Evolutionary conservation across 2,329 filamentous ascomycete genomes (phyloP), one percentile per base, ranked within the genome.

Genomic region (Aspergillus eucalypticola): DNA sequence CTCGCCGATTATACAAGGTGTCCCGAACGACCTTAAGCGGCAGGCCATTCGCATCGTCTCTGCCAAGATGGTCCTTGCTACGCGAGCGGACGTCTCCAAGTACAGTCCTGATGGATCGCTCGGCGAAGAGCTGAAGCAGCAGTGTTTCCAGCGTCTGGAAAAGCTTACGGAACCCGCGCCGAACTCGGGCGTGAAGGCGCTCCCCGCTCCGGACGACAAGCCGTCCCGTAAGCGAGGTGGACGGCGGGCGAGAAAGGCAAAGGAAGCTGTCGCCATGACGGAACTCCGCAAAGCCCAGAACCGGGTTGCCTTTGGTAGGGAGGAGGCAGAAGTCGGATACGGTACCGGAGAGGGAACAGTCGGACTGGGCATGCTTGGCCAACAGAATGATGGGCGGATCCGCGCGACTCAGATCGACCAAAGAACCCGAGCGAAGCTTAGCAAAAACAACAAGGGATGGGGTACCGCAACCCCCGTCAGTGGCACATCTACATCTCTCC

Each of bases 251-350:
- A 84, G 95, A 59, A 96, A 96, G 76, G 94, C 94, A 61, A 99
- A 99, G 83, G 95, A 96, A 76, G 93, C 94, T 3, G 91, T 91
- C 6, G 94, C 95, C 61, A 96, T 97, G 92, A 99, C 95, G 0
- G 95, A 99, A 58, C 82, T 99, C 29, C 88, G 93, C 66, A 97
- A 98, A 76, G 92, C 92, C 4, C 95, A 98, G 78, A 99, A 99
- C 79, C 87, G 95, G 56, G 89, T 99, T 86, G 92, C 89, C 0
- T 99, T 99, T 71, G 93, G 93, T 60, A 95, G 96, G 74, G 94
- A 98, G 76, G 95, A 99, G 77, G 89, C 87, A 69, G 95, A 99
- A 76, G 88, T 95, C 1, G 94, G 93, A 32, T 98, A 96, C 74
- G 94, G 92, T 38, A 87, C 87, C 0, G 91, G 92, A 54, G 92